Percentiles rank a stretch among this genome's conserved stretches.
Conservation (phyloP, 805 yeast genomes). For the Candida hungchunana region DNA sequence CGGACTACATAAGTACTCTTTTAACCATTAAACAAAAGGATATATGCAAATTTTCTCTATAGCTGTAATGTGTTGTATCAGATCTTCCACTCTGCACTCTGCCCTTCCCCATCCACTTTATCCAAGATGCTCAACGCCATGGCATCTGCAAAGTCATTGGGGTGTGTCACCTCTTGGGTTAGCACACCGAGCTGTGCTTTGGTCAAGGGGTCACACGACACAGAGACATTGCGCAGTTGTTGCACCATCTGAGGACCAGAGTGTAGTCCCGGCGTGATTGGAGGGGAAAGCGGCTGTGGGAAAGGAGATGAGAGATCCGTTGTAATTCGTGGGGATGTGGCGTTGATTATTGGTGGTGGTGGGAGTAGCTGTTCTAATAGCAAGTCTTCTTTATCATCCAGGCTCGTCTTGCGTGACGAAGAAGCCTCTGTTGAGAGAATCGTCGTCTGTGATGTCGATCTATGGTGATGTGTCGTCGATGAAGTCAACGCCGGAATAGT, state of each 20-base stretch:
- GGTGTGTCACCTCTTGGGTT: not conserved
- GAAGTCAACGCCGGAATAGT: not conserved
- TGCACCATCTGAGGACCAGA: too few species aligned
- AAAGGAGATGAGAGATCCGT: constrained; percentile 7
- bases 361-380: constrained; percentile 9
- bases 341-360: constrained; percentile 6
- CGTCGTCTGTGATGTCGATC: constrained; percentile 2
- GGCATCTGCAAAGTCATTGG: constrained; percentile 26
- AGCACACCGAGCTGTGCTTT: not conserved
- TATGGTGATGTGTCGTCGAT: not conserved
- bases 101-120: constrained; percentile 18
- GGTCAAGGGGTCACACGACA: constrained; percentile 15
- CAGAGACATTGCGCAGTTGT: constrained; percentile 6
- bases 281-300: constrained; percentile 11
- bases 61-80: too few species aligned
- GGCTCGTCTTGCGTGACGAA: constrained; percentile 5
- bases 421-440: not conserved
- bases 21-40: too few species aligned
- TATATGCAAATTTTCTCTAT: too few species aligned
- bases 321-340: constrained; percentile 2
- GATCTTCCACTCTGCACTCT: constrained; percentile 24
- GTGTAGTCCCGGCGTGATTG: constrained; percentile 13
- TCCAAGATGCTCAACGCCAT: constrained; percentile 27
- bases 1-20: not conserved
- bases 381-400: constrained; percentile 4